Conservation (phyloP, 805 yeast genomes). For the Starmerella vaccinii region DNA sequence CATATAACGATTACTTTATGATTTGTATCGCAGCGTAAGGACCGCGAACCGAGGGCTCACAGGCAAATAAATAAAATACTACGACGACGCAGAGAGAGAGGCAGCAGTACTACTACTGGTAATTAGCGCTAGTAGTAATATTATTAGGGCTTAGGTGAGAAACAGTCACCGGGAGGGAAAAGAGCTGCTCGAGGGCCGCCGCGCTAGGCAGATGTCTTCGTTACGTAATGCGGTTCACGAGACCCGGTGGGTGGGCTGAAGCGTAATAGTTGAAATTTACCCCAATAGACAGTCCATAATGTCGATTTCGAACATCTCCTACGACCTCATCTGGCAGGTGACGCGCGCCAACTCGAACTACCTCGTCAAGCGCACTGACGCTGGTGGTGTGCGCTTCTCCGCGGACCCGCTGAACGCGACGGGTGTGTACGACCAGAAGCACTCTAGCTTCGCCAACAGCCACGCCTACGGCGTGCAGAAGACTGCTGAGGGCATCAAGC, state of each 20-base stretch:
- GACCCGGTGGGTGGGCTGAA: not conserved
- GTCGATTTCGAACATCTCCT: conserved; percentile 26
- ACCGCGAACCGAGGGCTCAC: too few species aligned
- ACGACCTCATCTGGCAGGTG: conserved; percentile 45
- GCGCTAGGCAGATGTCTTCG: not conserved
- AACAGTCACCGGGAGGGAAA: not conserved
- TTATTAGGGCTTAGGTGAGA: conserved; percentile 7
- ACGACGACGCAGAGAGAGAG: not conserved
- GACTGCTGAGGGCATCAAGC: conserved; percentile 32
- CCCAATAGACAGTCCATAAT: conserved; percentile 12
- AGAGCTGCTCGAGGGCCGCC: too few species aligned
- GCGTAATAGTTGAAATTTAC: conserved; percentile 3
- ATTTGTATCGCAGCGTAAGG: too few species aligned
- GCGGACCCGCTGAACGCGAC: conserved; percentile 43
- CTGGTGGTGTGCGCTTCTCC: conserved; percentile 37
- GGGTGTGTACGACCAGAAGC: conserved; percentile 38
- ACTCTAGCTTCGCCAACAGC: conserved; percentile 42
- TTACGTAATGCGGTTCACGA: not conserved
- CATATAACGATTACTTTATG: too few species aligned
- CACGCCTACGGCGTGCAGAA: conserved; percentile 41
- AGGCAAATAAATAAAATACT: too few species aligned
- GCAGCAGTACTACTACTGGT: too few species aligned
- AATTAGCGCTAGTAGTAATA: not conserved
- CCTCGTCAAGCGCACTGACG: conserved; percentile 39
- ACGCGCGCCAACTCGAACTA: conserved; percentile 40